These are phyloP conservation scores for Epipyxis sp. DNA, from an alignment of 108 stramenopile species.

Conservation along the genomic window DNA sequence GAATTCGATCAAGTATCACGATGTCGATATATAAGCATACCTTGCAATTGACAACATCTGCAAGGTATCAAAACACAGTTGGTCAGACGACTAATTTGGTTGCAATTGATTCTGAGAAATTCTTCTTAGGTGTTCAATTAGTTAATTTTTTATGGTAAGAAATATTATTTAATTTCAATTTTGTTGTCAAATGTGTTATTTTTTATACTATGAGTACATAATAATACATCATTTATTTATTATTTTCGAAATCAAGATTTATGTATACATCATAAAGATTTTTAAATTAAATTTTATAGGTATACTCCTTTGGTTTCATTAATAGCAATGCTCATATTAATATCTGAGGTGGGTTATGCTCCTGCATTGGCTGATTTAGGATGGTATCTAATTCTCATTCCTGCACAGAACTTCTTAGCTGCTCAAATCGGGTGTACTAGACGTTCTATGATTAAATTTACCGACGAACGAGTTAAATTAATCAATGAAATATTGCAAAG, in stretches of 20 bases:
- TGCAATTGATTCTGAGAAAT: conserved; percentile 19
- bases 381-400: not conserved
- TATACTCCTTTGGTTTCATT: not conserved
- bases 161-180: not conserved
- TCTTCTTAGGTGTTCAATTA: conserved; percentile 21
- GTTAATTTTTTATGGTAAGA: conserved; percentile 17
- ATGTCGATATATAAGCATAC: conserved; percentile 22
- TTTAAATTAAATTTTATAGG: not conserved
- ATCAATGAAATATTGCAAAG: conserved; percentile 18
- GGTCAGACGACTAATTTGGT: conserved; percentile 30
- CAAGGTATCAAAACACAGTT: not conserved
- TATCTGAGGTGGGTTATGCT: not conserved
- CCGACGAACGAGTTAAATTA: conserved; percentile 28
- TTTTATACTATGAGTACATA: no score
- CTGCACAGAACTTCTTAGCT: conserved; percentile 4
- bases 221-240: no score
- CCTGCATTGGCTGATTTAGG: conserved; percentile 17
- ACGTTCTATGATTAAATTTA: not conserved
- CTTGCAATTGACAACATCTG: conserved; percentile 1
- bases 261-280: not conserved
- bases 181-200: no score
- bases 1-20: not conserved
- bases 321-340: not conserved
- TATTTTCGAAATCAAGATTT: no score
- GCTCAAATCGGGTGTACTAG: not conserved